Conservation (phyloP, 2,329 filamentous ascomycete genomes). For the Ilyonectria robusta region DNA sequence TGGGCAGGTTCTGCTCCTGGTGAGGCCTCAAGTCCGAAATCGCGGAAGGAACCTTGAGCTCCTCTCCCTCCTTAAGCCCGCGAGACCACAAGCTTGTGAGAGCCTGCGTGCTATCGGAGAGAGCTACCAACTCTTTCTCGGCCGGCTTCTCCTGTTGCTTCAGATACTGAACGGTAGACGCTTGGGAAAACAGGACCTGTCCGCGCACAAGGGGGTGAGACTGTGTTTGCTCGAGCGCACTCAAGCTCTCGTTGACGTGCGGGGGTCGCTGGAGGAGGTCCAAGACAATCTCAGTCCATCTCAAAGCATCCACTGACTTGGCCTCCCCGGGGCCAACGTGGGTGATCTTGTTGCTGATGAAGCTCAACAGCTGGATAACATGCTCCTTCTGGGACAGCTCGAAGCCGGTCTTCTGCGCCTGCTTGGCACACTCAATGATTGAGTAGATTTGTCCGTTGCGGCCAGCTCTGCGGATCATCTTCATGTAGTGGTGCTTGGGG, state of each 20-base stretch:
- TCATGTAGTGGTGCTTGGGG: slow-evolving; percentile 51
- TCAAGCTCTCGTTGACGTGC: slow-evolving; percentile 50
- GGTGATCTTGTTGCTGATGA: slow-evolving; percentile 57
- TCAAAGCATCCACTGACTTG: slow-evolving; percentile 59
- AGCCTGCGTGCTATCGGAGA: slow-evolving; percentile 50
- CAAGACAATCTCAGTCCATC: slow-evolving; percentile 62
- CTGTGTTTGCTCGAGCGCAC: slow-evolving; percentile 41
- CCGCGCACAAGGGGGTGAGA: slow-evolving; percentile 50
- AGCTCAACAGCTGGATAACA: slow-evolving; percentile 49
- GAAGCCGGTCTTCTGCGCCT: slow-evolving; percentile 62
- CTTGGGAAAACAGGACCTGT: slow-evolving; percentile 49
- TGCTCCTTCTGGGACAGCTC: slow-evolving; percentile 58
- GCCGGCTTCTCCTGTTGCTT: slow-evolving; percentile 39
- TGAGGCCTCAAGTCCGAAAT: slow-evolving; percentile 12
- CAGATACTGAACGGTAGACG: slow-evolving; percentile 46
- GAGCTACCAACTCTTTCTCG: slow-evolving; percentile 43
- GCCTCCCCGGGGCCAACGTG: slow-evolving; percentile 51
- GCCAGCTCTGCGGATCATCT: slow-evolving; percentile 60
- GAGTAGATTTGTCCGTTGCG: slow-evolving; percentile 58
- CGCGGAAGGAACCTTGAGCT: slow-evolving; percentile 41
- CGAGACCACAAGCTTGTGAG: slow-evolving; percentile 48
- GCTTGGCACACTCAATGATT: slow-evolving; percentile 66
- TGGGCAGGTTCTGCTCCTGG: background rate
- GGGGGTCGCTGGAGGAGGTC: slow-evolving; percentile 63
- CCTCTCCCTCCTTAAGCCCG: slow-evolving; percentile 30